These are phyloP conservation scores for Crepidotus variabilis DNA, from an alignment of 768 basidiomycete species.

Conservation along the genomic window DNA sequence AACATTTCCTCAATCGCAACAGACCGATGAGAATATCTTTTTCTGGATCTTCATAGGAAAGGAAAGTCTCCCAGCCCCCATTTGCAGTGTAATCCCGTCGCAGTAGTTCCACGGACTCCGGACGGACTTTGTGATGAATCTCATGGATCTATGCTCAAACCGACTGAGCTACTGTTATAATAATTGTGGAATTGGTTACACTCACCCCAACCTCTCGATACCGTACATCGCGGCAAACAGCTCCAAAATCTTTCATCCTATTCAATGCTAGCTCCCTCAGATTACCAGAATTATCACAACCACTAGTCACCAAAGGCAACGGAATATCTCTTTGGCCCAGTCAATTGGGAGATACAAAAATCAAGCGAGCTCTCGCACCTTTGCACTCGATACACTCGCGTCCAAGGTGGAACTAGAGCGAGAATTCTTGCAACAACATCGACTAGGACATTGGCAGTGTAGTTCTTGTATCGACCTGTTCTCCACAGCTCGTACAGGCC, in stretches of 20 bases:
- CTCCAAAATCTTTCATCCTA: conserved; percentile 98
- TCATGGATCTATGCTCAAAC: conserved; percentile 77
- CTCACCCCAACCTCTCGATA: conserved; percentile 96
- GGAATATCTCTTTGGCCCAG: conserved; percentile 78
- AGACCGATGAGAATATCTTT: conserved; percentile 94
- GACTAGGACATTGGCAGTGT: conserved; percentile 97
- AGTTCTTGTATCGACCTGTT: conserved; percentile 98
- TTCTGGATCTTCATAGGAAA: conserved; percentile 98
- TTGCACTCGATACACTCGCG: conserved; percentile 96
- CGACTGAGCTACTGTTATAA: conserved; percentile 2
- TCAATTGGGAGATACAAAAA: conserved; percentile 2
- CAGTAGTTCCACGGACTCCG: conserved; percentile 92
- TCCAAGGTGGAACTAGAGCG: conserved; percentile 98
- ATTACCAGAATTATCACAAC: conserved; percentile 97
- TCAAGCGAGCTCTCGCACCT: conserved; percentile 43
- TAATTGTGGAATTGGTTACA: conserved; percentile 12
- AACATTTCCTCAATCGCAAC: conserved; percentile 89
- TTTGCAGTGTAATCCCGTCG: conserved; percentile 95
- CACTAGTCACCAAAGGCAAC: conserved; percentile 91
- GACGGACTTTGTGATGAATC: conserved; percentile 96
- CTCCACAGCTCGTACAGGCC: conserved; percentile 95
- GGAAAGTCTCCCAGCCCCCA: conserved; percentile 99
- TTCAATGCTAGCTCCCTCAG: conserved; percentile 93
- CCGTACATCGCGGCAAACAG: conserved; percentile 94
- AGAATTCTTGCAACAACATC: conserved; percentile 96